A percentile compares a stretch with the other conserved stretches of the same genome.
Conservation (phyloP, 2,329 filamentous ascomycete species). For the Fusarium hainanense region DNA sequence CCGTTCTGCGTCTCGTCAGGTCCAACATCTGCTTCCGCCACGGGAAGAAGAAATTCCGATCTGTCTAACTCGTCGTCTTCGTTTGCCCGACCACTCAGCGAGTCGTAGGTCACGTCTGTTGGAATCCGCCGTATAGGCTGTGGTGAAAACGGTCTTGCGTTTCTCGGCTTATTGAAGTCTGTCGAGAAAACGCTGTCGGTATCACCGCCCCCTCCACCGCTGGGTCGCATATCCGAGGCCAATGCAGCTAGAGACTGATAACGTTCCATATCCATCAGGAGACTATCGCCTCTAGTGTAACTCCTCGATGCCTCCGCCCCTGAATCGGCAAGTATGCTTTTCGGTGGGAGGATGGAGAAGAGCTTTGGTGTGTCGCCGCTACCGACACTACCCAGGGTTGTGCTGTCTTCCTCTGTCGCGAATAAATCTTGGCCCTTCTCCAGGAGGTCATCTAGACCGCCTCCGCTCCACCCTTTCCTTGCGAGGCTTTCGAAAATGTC, state of each 20-base stretch:
- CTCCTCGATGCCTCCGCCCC: conserved; percentile 54
- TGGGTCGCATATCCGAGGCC: conserved; percentile 45
- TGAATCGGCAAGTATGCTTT: conserved; percentile 69
- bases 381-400: conserved; percentile 48
- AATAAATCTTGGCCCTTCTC: conserved; percentile 73
- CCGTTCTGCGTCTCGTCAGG: conserved; percentile 24
- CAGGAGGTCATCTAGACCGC: conserved; percentile 72
- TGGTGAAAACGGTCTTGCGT: conserved; percentile 69
- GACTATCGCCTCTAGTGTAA: conserved; percentile 64
- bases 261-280: conserved; percentile 62
- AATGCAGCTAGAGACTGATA: conserved; percentile 70
- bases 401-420: conserved; percentile 55
- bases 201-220: conserved; percentile 56
- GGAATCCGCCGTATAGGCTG: conserved; percentile 59
- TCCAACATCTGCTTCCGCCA: conserved; percentile 34
- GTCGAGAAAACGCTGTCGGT: conserved; percentile 64
- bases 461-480: conserved; percentile 74
- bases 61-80: conserved; percentile 37
- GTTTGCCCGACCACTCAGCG: conserved; percentile 46
- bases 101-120: conserved; percentile 56
- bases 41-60: conserved; percentile 40
- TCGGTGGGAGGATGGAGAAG: conserved; percentile 72
- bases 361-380: conserved; percentile 59
- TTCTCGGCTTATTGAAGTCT: conserved; percentile 65
- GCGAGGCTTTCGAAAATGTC: conserved; percentile 76